Conservation (phyloP, 805 yeast species). For the Wilhelminamyces savonicus region DNA sequence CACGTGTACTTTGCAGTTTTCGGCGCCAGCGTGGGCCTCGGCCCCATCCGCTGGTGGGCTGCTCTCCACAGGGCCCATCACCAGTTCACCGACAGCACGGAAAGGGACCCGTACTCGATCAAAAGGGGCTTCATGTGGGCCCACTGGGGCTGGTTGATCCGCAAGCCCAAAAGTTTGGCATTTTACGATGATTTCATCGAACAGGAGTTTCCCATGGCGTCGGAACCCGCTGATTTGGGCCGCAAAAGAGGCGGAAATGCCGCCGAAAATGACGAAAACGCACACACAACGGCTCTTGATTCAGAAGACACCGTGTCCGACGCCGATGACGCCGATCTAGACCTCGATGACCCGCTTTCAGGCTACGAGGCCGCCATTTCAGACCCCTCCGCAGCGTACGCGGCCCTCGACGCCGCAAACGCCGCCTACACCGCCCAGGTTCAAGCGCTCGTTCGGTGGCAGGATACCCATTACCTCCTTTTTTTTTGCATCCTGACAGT, state of each 20-base stretch:
- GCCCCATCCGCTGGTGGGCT: constrained; percentile 75
- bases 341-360: too few species aligned
- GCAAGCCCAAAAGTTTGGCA: constrained; percentile 42
- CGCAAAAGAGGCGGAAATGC: not conserved
- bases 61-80: constrained; percentile 86
- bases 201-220: constrained; percentile 23
- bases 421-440: constrained; percentile 11
- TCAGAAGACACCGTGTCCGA: not conserved
- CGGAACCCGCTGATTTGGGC: not conserved
- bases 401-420: constrained; percentile 4
- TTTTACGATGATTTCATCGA: constrained; percentile 31
- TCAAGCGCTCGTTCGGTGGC: constrained; percentile 28
- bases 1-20: constrained; percentile 48
- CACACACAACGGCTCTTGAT: too few species aligned
- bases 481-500: constrained; percentile 25
- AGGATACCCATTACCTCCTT: constrained; percentile 18
- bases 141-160: constrained; percentile 84
- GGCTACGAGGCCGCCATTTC: too few species aligned
- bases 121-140: constrained; percentile 76
- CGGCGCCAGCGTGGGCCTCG: constrained; percentile 72
- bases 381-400: too few species aligned
- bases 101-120: constrained; percentile 80
- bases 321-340: not conserved
- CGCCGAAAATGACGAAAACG: not conserved
- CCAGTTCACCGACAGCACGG: constrained; percentile 76